Base-by-base conservation (phyloP, 208 protist genomes). In the Porcisia deanei region DNA sequence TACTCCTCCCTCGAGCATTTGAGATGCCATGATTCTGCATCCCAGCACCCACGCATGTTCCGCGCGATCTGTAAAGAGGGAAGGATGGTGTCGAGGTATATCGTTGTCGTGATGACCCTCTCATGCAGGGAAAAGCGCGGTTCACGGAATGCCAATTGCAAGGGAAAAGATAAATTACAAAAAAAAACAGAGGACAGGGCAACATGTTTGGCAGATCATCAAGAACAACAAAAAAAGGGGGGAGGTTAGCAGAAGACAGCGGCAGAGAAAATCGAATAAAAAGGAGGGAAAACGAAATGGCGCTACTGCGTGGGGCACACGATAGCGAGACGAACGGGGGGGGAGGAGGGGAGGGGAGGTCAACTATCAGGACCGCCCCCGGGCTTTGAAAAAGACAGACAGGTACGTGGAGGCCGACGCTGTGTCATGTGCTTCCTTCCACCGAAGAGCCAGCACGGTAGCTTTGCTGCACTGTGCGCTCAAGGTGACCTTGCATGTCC, bases 401-500 rank as follows among this genome's bases (percentile, higher is more conserved):
- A 43, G 39, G 41, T n/a, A 22, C 63, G 39, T n/a, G 22, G 39
- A 67, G 41, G 63, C 30, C n/a, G 41, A 45, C 1, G 45, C 49
- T 4, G 22, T 59, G 6, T 43, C 67, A 57, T 10, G 30, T 39
- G 67, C 47, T 30, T 43, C 67, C 67, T 49, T 41, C 47, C 30
- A 7, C 10, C 53, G 25, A 16, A 5, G 68, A n/a, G 43, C 1
- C 8, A 34, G 68, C 22, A 2, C 25, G 43, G 61, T 49, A 14
- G 37, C 30, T 57, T 20, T 58, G 54, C 18, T 63, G 77, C 55
- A 77, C 57, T 14, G 60, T 43, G 25, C 65, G 55, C 25, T 76
- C 61, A 12, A 86, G 72, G 54, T 80, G 78, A 22, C 34, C 41
- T 6, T 81, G 53, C 65, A 86, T 43, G 68, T 86, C 82, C 18